phyloP scores from a whole-genome alignment of 2,329 filamentous ascomycete genomes.

The Pestalotiopsis sp. region DNA sequence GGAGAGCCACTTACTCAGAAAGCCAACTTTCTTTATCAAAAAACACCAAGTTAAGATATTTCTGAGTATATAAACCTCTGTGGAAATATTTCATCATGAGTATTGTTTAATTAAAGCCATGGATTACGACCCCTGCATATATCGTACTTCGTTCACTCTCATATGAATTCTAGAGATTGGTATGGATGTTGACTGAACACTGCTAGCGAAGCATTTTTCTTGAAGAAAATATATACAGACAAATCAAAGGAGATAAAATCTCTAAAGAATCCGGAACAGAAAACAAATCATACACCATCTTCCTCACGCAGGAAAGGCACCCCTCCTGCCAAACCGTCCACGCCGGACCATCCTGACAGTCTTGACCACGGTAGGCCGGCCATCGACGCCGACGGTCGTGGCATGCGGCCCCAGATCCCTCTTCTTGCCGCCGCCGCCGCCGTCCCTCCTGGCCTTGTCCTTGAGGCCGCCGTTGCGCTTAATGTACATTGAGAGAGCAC shows the following conservation, averaged over 20 bases:
- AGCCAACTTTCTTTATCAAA: too few relatives aligned
- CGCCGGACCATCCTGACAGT: conserved; percentile 9
- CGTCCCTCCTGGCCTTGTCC: background rate
- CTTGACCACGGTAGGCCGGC: conserved; percentile 2
- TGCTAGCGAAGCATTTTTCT: too few relatives aligned
- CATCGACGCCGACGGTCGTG: background rate
- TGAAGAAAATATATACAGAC: background rate
- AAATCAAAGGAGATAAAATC: background rate
- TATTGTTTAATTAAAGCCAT: too few relatives aligned
- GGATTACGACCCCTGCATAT: too few relatives aligned
- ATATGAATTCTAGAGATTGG: too few relatives aligned
- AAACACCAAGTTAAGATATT: too few relatives aligned
- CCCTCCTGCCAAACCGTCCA: background rate
- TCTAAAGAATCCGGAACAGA: too few relatives aligned
- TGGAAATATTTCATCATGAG: too few relatives aligned
- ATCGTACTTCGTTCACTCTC: too few relatives aligned
- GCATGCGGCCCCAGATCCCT: background rate
- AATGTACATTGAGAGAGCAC: background rate
- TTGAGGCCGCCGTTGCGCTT: background rate
- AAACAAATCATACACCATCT: background rate
- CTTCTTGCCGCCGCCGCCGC: background rate
- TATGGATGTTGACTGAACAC: too few relatives aligned
- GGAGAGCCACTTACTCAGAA: too few relatives aligned
- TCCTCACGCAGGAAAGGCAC: background rate
- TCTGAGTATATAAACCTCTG: too few relatives aligned